Evolutionary conservation across 2,329 filamentous ascomycete genomes (phyloP).

Genomic region (Hymenoscyphus fructigenus): DNA sequence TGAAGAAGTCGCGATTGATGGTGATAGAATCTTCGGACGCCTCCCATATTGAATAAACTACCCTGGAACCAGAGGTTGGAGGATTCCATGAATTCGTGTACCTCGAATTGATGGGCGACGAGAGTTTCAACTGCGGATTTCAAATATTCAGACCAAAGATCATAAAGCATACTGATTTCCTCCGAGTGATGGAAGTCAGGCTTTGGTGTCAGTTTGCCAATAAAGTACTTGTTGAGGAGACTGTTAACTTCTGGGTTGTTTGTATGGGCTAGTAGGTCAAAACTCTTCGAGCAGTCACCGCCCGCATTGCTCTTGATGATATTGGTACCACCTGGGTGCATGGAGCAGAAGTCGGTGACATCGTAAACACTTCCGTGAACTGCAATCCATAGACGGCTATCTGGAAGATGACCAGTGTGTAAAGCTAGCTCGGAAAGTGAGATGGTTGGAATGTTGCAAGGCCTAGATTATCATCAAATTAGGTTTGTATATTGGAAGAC

Average conservation of each 20-base stretch:
- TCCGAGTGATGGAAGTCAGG: slow-evolving; percentile 46
- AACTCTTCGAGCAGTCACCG: slow-evolving; percentile 52
- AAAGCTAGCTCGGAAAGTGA: slow-evolving; percentile 49
- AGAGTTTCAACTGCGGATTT: slow-evolving; percentile 50
- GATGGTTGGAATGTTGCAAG: slow-evolving; percentile 51
- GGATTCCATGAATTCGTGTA: slow-evolving; percentile 49
- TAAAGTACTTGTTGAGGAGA: slow-evolving; percentile 54
- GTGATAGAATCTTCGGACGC: slow-evolving; percentile 51
- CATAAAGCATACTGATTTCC: slow-evolving; percentile 47
- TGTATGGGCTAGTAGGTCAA: slow-evolving; percentile 54
- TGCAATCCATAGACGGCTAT: slow-evolving; percentile 49
- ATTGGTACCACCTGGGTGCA: slow-evolving; percentile 53
- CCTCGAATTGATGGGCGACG: slow-evolving; percentile 53
- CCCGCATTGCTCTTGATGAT: slow-evolving; percentile 56
- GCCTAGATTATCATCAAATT: slow-evolving; percentile 17
- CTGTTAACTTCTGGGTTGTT: slow-evolving; percentile 55
- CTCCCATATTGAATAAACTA: slow-evolving; percentile 48
- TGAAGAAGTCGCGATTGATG: slow-evolving; percentile 53
- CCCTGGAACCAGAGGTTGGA: slow-evolving; percentile 48
- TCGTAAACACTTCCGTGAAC: slow-evolving; percentile 55
- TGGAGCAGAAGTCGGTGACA: slow-evolving; percentile 51
- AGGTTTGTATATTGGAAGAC: too few species aligned
- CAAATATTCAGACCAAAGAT: slow-evolving; percentile 51
- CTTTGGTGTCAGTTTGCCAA: slow-evolving; percentile 51
- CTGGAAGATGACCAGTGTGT: slow-evolving; percentile 51